Evolutionary conservation across 768 basidiomycete species (phyloP), one percentile per base, ranked within the genome.

Genomic region (Agrocybe pediades): DNA sequence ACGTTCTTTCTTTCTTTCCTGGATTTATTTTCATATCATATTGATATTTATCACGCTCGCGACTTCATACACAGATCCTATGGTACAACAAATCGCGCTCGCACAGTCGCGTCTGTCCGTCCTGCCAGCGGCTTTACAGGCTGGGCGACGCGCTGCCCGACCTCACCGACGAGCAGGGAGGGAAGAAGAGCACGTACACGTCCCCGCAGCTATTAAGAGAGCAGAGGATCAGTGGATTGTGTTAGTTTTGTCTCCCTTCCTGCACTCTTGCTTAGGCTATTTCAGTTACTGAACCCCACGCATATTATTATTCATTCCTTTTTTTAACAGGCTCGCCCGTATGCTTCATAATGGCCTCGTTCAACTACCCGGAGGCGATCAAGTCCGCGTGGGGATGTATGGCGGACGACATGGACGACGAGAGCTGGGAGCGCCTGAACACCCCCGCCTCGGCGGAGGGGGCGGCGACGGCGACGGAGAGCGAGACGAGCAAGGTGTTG

Each of bases 31-130:
- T 41, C 9, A 17, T 16, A n/a, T 40, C 46, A n/a, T n/a, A n/a
- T n/a, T n/a, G n/a, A n/a, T n/a, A n/a, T n/a, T n/a, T n/a, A n/a
- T n/a, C n/a, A n/a, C n/a, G n/a, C n/a, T n/a, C n/a, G n/a, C n/a
- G n/a, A n/a, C n/a, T 2, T 44, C 7, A n/a, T 29, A 27, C 41
- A 19, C 56, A 90, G 89, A 84, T 88, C 9, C 60, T 92, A 11
- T 92, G 90, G 90, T 92, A 92, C 63, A 93, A 93, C 74, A 90
- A 90, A 70, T 90, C 87, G 63, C 81, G 91, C 2, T 68, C 77
- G 5, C 79, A 75, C 9, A 80, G 84, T 49, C 83, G 91, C 23
- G 78, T 92, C 47, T 93, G 91, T 61, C 90, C 91, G 2, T 81
- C 88, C 0, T 93, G 91, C 63, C 82, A 84, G 65, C 72, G 90